phyloP scores from a whole-genome alignment of 352 stramenopile genomes.

The Globisporangium iwayamae region DNA sequence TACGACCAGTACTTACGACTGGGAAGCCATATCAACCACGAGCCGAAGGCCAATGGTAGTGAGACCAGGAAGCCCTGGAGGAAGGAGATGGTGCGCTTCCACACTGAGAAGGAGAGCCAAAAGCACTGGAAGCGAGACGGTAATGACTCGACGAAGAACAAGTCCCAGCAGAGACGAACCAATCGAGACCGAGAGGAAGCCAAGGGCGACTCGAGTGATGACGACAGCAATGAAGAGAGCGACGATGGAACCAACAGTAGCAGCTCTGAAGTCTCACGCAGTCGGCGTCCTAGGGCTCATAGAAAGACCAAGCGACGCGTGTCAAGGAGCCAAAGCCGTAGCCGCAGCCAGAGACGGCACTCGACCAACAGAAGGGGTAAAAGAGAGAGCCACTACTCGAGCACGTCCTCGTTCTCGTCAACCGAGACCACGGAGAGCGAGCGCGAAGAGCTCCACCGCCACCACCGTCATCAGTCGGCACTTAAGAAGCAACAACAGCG shows the following conservation, averaged over 20 bases:
- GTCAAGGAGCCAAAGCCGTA: constrained; percentile 3
- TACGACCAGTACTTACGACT: constrained; percentile 45
- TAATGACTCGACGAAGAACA: neutral
- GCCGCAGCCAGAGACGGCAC: neutral
- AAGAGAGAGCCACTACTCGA: constrained; percentile 2
- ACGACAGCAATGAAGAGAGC: neutral
- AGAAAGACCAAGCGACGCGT: neutral
- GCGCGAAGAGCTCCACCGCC: neutral
- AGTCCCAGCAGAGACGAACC: neutral
- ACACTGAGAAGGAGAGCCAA: constrained; percentile 4
- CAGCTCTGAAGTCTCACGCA: neutral
- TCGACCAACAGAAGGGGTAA: neutral
- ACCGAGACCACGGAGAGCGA: constrained; percentile 12
- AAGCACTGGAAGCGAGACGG: neutral
- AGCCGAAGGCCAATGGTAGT: neutral
- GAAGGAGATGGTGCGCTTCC: constrained; percentile 10
- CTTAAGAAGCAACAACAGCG: constrained; percentile 2
- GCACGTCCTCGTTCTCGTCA: constrained; percentile 7
- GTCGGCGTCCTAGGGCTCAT: neutral
- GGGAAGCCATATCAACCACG: constrained; percentile 8
- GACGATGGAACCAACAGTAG: neutral
- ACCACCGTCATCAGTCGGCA: neutral
- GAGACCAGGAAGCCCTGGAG: neutral
- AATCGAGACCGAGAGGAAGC: constrained; percentile 1
- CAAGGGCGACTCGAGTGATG: constrained; percentile 10